A percentile compares a stretch with the other conserved stretches of the same genome.
Evolutionary conservation across 2,329 filamentous ascomycete genomes (phyloP).

Genomic region (Penicillium griseofulvum): DNA sequence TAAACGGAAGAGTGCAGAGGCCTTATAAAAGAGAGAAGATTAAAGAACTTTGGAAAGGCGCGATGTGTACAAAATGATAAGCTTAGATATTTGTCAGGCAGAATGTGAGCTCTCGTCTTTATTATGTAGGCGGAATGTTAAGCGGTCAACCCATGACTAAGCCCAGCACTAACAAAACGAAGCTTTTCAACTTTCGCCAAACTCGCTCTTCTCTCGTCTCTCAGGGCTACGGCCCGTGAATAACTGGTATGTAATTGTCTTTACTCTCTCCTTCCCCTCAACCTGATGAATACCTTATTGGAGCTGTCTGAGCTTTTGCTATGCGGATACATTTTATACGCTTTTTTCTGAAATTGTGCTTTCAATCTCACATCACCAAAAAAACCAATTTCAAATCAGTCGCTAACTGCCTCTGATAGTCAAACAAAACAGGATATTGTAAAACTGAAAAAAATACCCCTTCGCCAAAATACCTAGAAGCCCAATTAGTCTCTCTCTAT

Average conservation of each 20-base stretch:
- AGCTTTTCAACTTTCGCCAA: neutral
- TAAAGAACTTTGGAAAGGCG: neutral
- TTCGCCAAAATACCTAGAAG: slow-evolving; percentile 14
- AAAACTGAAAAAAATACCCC: slow-evolving; percentile 34
- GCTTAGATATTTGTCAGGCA: slow-evolving; percentile 2
- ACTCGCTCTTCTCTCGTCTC: slow-evolving; percentile 14
- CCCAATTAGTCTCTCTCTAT: slow-evolving; percentile 10
- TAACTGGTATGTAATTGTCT: slow-evolving; percentile 26
- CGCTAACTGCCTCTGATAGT: slow-evolving; percentile 29
- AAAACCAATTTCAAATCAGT: slow-evolving; percentile 3
- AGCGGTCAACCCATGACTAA: slow-evolving; percentile 11
- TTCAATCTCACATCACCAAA: slow-evolving; percentile 4
- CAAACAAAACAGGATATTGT: slow-evolving; percentile 30
- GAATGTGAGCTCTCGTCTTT: neutral
- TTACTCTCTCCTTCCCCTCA: slow-evolving; percentile 9
- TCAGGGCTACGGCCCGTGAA: slow-evolving; percentile 34
- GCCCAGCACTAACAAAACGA: slow-evolving; percentile 18
- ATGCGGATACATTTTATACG: slow-evolving; percentile 64
- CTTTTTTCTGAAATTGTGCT: slow-evolving; percentile 28
- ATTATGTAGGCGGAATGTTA: neutral
- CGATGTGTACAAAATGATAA: neutral
- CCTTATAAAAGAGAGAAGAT: neutral
- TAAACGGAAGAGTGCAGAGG: neutral
- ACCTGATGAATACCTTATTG: slow-evolving; percentile 67
- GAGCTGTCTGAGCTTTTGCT: slow-evolving; percentile 68